Evolutionary conservation across 257 asterid genomes (phyloP), one percentile per base, ranked within the genome.

Genomic region (Ajuga chamaepitys): DNA sequence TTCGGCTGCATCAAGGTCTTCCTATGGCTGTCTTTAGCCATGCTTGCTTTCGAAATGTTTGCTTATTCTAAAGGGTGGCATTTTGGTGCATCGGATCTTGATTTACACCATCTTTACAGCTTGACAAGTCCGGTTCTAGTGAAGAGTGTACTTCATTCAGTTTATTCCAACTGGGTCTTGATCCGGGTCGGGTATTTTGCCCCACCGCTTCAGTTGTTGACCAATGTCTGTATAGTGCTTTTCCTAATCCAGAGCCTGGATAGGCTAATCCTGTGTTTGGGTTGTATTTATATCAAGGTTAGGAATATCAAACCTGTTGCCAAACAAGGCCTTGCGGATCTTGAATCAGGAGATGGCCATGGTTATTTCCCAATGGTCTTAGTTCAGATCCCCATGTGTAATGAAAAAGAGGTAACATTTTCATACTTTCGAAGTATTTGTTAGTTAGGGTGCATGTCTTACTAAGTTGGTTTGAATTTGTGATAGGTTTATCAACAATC

Each of bases 351-450:
- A 1, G 82, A 74, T 40, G 85, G 75, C 24, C 81, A 59, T 62
- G 85, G 86, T 12, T 91, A 86, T 67, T 86, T 82, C 58, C 97
- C 97, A 3, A 86, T 86, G 97, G 96, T 91, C 64, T 73, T 91
- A 62, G 91, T 91, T 78, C 96, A 91, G 86, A 91, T 91, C 79
- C 97, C 97, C 60, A 91, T 91, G 97, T 91, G 96, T 78, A 89
- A 89, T 37, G 97, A 89, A 55, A 90, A 86, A 73, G 96, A 90
- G 97, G 97, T 90, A 78, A 7, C 32, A 3, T 34, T 32, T 40
- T 32, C 37, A 13, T 4, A 18, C n/a, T 9, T 0, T 30, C 30
- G 16, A 30, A 30, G 37, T 30, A 5, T 30, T 21, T 12, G 5
- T 7, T 32, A 5, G 50, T n/a, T n/a, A n/a, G n/a, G n/a, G n/a